Percentiles rank a stretch among this genome's conserved stretches.
phyloP scores from a whole-genome alignment of 805 yeast genomes.

The Candida mattraensis region DNA sequence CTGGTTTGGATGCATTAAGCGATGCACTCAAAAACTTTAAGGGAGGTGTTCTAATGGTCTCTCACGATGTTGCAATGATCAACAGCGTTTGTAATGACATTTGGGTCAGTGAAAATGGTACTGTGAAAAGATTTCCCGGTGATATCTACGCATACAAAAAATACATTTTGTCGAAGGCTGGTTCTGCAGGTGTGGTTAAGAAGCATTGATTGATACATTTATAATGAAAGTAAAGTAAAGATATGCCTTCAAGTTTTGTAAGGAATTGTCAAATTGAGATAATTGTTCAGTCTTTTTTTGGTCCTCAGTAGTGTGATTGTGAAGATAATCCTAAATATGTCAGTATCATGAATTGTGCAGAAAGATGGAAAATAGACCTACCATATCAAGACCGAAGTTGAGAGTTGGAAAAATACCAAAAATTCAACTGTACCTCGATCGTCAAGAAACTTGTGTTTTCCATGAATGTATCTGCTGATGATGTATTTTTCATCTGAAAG shows the following conservation, averaged over 20 bases:
- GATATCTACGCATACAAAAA: constrained; percentile 85
- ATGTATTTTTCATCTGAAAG: constrained; percentile 8
- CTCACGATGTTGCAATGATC: constrained; percentile 94
- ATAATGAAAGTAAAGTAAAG: too few species aligned
- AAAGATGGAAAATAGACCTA: constrained; percentile 4
- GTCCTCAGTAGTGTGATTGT: constrained; percentile 13
- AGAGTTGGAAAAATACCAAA: constrained; percentile 12
- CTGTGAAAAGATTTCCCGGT: constrained; percentile 78
- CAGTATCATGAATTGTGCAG: too few species aligned
- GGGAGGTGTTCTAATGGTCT: constrained; percentile 97
- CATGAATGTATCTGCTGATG: constrained; percentile 7
- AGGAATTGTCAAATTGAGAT: constrained; percentile 8
- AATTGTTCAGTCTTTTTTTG: constrained; percentile 10
- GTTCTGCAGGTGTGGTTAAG: constrained; percentile 86
- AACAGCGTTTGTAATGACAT: constrained; percentile 87
- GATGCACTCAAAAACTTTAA: constrained; percentile 84
- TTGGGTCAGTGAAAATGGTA: constrained; percentile 91
- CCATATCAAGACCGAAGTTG: constrained; percentile 7
- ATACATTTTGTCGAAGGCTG: constrained; percentile 77
- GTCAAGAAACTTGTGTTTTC: constrained; percentile 7
- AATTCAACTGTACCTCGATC: constrained; percentile 15
- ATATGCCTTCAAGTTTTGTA: too few species aligned
- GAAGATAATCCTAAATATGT: constrained; percentile 11
- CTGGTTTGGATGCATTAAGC: constrained; percentile 93
- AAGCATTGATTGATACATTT: constrained; percentile 57